Conservation (phyloP, 2,329 filamentous ascomycete genomes). For the Fusarium sp. region DNA sequence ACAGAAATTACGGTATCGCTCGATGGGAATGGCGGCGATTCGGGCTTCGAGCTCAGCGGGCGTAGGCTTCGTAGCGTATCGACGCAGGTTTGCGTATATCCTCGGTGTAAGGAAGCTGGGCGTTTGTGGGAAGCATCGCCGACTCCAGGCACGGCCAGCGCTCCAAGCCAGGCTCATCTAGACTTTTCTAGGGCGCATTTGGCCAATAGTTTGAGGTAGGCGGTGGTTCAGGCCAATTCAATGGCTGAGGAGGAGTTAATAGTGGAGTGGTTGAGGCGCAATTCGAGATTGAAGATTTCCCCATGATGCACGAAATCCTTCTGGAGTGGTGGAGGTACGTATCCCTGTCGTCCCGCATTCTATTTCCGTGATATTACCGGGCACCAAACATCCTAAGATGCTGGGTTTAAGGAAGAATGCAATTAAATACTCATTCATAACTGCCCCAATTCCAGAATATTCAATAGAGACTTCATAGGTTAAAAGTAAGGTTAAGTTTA, state of each 20-base stretch:
- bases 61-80: slow-evolving; percentile 41
- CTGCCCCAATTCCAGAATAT: accelerated
- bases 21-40: slow-evolving; percentile 79
- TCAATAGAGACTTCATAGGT: background rate
- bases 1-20: slow-evolving; percentile 92
- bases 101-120: background rate
- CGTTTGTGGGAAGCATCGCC: slow-evolving; percentile 43
- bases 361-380: background rate
- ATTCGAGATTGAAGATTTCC: slow-evolving; percentile 15
- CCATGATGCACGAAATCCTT: slow-evolving; percentile 31
- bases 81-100: background rate
- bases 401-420: background rate
- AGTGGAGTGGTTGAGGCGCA: background rate
- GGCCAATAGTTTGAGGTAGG: slow-evolving; percentile 1
- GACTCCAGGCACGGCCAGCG: slow-evolving; percentile 49
- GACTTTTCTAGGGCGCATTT: slow-evolving; percentile 35
- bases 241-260: background rate
- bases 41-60: slow-evolving; percentile 52
- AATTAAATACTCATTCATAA: background rate
- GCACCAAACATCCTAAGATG: background rate
- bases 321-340: slow-evolving; percentile 25
- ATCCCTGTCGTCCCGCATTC: background rate
- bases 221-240: slow-evolving; percentile 1
- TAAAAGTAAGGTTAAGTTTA: background rate
- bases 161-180: slow-evolving; percentile 50